Evolutionary conservation across 163 green algal species (phyloP).

Genomic region (Chlamydomonas reinhardtii): DNA sequence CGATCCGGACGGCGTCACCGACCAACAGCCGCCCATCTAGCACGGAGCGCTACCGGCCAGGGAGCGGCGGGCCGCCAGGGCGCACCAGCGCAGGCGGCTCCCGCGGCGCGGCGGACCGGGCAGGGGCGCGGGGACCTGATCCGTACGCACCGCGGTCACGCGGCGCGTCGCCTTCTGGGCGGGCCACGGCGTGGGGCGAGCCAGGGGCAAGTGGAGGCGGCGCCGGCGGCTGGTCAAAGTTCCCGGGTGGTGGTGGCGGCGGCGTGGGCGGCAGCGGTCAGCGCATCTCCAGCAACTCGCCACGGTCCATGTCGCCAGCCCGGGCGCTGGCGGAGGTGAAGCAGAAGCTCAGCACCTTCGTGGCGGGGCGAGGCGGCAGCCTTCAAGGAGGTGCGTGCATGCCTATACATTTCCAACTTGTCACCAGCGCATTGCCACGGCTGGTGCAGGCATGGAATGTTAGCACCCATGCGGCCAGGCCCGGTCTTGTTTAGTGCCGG

Average conservation of each 20-base stretch:
- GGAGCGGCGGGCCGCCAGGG: not conserved
- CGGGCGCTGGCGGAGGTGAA: slow-evolving; percentile 76
- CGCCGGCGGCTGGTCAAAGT: slow-evolving; percentile 52
- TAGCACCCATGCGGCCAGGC: too few relatives aligned
- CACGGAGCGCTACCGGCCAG: slow-evolving; percentile 20
- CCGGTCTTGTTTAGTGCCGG: too few relatives aligned
- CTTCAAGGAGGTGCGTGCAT: too few relatives aligned
- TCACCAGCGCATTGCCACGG: too few relatives aligned
- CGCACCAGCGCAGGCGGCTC: slow-evolving; percentile 23
- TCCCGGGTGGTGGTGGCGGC: slow-evolving; percentile 18
- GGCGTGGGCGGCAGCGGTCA: not conserved
- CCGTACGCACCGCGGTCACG: slow-evolving; percentile 14
- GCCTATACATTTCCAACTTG: too few relatives aligned
- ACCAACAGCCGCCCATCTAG: slow-evolving; percentile 46
- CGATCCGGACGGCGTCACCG: slow-evolving; percentile 34
- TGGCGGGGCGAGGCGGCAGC: slow-evolving; percentile 25
- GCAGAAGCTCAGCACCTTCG: slow-evolving; percentile 70
- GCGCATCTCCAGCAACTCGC: slow-evolving; percentile 29
- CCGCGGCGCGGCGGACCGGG: slow-evolving; percentile 16
- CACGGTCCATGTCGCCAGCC: slow-evolving; percentile 64
- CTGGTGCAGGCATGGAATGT: not conserved
- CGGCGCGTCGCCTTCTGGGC: slow-evolving; percentile 8
- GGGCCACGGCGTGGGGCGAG: slow-evolving; percentile 23
- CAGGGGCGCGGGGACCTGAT: not conserved
- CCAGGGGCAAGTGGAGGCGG: not conserved